A percentile compares a stretch with the other conserved stretches of the same genome.
Evolutionary conservation across 805 yeast species (phyloP).

Genomic region (Schizosaccharomyces pombe): ASM294v3 CU329670.1:2702001-2702500

Average conservation of each 20-base stretch:
- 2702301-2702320: conserved; percentile 8
- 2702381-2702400: conserved; percentile 14
- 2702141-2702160: conserved; percentile 25
- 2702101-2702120: conserved; percentile 23
- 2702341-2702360: neutral
- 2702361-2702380: too few species aligned
- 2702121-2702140: conserved; percentile 18
- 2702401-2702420: conserved; percentile 8
- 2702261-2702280: conserved; percentile 57
- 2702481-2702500: conserved; percentile 6
- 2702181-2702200: conserved; percentile 28
- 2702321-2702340: neutral
- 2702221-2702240: conserved; percentile 36
- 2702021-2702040: neutral
- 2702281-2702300: conserved; percentile 34
- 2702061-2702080: neutral
- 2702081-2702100: neutral
- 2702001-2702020: neutral
- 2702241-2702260: conserved; percentile 54
- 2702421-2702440: conserved; percentile 5
- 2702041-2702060: neutral
- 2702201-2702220: conserved; percentile 31
- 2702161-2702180: conserved; percentile 26
- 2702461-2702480: neutral
- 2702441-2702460: conserved; percentile 4